Evolutionary conservation across 257 asterid genomes (phyloP), one percentile per base, ranked within the genome.

Genomic region (Gentiana dahurica): DNA sequence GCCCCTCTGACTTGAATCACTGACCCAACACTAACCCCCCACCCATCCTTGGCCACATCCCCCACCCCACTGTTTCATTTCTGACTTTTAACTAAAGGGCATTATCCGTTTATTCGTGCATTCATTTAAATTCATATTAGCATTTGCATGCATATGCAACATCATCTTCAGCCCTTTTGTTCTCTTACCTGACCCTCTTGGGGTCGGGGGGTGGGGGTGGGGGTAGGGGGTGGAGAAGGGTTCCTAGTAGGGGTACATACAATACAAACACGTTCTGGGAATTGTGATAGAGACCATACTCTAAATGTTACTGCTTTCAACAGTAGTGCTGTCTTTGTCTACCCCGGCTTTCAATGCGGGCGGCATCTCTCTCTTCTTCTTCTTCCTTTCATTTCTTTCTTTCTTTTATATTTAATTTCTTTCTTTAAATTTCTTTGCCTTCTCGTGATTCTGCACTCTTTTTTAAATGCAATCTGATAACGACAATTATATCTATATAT

Each of bases 281-380:
- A 65, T 62, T 53, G 55, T 68, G 81, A 76, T 63, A 48, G 70
- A 66, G 79, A 76, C 82, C 61, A 73, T 63, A 70, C 81, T 53
- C 52, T 73, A 39, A 41, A 41, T 53, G 58, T 54, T 52, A 60
- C 69, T 65, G 61, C 72, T 51, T 63, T 71, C 53, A 68, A 57
- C 61, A 53, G 33, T 52, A 51, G 68, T 65, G 53, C 58, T 65
- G 77, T 71, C 75, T 47, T 62, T 71, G 62, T 76, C 82, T 76
- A 73, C 60, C 82, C 24, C 76, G 75, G 82, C 82, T 72, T 76
- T 76, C 79, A 72, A 72, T 76, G 72, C 76, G 76, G 76, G 79
- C 77, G 24, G 24, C 24, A 0, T 24, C 47, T 59, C 62, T 45
- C 54, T 59, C 77, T 51, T 58, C 38, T 13, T 58, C 63, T 56